Evolutionary conservation across 805 yeast genomes (phyloP).

Genomic region (Candida nonsorbophila): DNA sequence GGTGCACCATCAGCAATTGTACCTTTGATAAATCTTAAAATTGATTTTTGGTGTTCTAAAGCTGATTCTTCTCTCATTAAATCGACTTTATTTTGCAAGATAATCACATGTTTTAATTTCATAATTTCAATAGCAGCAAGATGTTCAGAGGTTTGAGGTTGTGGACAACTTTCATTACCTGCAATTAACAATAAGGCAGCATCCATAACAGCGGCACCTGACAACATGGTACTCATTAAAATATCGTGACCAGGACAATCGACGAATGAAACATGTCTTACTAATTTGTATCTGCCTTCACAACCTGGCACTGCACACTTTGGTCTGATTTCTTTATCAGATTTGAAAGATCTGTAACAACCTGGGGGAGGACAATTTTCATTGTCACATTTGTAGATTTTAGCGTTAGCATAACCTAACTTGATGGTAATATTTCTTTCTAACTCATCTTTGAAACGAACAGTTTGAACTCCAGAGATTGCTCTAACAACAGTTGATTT

Average conservation of each 20-base stretch:
- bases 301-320: constrained; percentile 86
- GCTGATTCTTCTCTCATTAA: constrained; percentile 97
- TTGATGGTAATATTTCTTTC: constrained; percentile 99
- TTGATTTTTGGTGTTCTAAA: constrained; percentile 89
- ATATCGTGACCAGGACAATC: constrained; percentile 99
- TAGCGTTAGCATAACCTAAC: constrained; percentile 98
- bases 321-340: constrained; percentile 93
- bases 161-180: constrained; percentile 99
- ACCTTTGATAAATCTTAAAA: constrained; percentile 89
- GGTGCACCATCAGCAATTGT: constrained; percentile 99
- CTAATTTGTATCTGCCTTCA: constrained; percentile 79
- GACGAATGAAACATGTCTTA: constrained; percentile 96
- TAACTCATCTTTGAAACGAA: constrained; percentile 96
- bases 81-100: constrained; percentile 96
- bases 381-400: constrained; percentile 89
- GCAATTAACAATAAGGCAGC: constrained; percentile 95
- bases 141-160: constrained; percentile 99
- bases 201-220: constrained; percentile 99
- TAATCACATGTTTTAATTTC: constrained; percentile 95
- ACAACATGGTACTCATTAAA: constrained; percentile 99
- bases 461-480: constrained; percentile 98
- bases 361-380: constrained; percentile 88
- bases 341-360: constrained; percentile 89
- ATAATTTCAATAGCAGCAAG: constrained; percentile 98
- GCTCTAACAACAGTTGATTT: constrained; percentile 92